Evolutionary conservation across 441 rosid genomes (phyloP).

Genomic region (Arabidopsis lyrata): DNA sequence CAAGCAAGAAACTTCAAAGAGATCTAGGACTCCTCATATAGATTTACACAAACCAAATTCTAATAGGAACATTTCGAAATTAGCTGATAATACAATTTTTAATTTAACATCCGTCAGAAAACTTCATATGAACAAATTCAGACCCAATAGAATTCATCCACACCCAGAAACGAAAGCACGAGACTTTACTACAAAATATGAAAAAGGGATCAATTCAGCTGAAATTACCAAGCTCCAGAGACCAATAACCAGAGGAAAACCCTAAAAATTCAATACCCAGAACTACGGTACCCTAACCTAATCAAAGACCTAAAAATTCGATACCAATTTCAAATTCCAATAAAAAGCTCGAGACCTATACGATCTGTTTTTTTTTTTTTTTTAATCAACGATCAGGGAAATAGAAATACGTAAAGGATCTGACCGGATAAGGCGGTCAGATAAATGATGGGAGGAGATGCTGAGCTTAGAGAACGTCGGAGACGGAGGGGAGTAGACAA

Average conservation of each 20-base stretch:
- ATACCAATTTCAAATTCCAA: conserved; percentile 17
- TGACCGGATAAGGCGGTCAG: conserved; percentile 29
- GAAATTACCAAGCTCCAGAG: conserved; percentile 11
- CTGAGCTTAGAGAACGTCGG: conserved; percentile 12
- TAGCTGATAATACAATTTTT: conserved; percentile 8
- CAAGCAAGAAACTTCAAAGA: conserved; percentile 15
- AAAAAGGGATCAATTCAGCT: not conserved
- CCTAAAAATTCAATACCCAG: conserved; percentile 15
- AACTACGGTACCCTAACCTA: conserved; percentile 3
- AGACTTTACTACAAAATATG: not conserved
- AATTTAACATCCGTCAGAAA: conserved; percentile 5
- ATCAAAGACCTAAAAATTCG: conserved; percentile 23
- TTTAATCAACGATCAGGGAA: conserved; percentile 25
- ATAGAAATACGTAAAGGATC: conserved; percentile 28
- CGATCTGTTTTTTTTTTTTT: not conserved
- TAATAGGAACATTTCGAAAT: not conserved
- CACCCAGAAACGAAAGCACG: conserved; percentile 14
- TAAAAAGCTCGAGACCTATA: conserved; percentile 6
- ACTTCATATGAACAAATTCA: not conserved
- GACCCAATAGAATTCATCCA: not conserved
- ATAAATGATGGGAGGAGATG: conserved; percentile 11
- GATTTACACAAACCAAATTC: conserved; percentile 13
- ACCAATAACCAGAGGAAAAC: conserved; percentile 14
- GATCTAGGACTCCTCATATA: conserved; percentile 6
- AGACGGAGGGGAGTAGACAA: conserved; percentile 9